These are phyloP conservation scores for Bifiguratus adelaidae DNA, from an alignment of 192 early-diverging fungal species.

Conservation along the genomic window DNA sequence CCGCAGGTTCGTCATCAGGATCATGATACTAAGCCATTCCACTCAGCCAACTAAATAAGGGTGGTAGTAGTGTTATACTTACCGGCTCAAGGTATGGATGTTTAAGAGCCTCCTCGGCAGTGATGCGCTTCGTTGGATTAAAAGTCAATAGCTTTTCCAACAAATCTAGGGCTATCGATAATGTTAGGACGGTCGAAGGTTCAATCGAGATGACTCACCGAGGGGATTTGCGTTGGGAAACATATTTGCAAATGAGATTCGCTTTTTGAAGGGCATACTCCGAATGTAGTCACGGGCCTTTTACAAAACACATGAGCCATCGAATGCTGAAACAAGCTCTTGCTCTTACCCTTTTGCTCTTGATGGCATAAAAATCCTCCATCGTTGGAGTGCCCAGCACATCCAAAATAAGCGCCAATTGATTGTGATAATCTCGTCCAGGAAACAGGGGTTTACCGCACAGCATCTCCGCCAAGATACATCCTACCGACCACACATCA, in stretches of 20 bases:
- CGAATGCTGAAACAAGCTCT: background rate
- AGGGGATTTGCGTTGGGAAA: conserved; percentile 84
- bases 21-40: conserved; percentile 44
- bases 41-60: background rate
- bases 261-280: conserved; percentile 75
- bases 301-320: background rate
- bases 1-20: conserved; percentile 56
- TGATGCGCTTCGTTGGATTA: conserved; percentile 83
- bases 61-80: conserved; percentile 1
- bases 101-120: conserved; percentile 82
- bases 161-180: conserved; percentile 69
- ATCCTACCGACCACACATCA: conserved; percentile 88
- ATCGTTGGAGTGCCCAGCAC: conserved; percentile 95
- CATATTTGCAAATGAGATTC: conserved; percentile 67
- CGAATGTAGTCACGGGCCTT: conserved; percentile 88
- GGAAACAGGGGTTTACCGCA: conserved; percentile 73
- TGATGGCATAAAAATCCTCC: conserved; percentile 73
- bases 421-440: conserved; percentile 88
- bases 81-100: conserved; percentile 81
- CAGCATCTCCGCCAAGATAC: conserved; percentile 80
- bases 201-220: conserved; percentile 1
- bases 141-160: conserved; percentile 90
- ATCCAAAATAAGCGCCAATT: conserved; percentile 91
- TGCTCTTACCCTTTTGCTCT: conserved; percentile 44
- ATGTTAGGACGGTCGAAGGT: background rate